These are phyloP conservation scores for Ceratocystis huliohia DNA, from an alignment of 2,329 filamentous ascomycete genomes.

Conservation along the genomic window DNA sequence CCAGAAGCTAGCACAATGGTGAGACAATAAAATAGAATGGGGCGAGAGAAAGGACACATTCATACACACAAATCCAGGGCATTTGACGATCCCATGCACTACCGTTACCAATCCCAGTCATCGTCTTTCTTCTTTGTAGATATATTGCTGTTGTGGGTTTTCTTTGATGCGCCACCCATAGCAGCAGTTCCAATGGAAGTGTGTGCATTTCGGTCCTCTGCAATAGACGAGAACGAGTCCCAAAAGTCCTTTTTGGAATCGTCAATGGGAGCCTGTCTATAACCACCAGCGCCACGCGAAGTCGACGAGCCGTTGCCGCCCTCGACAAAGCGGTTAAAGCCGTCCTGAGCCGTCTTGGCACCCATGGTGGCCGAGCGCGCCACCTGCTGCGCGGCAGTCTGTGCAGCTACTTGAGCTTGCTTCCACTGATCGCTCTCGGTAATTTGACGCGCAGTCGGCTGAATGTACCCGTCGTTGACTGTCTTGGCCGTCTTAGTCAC, in stretches of 20 bases:
- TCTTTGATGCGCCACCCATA: slow-evolving; percentile 29
- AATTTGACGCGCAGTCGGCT: slow-evolving; percentile 70
- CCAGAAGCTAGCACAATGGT: neutral
- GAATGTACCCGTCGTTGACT: slow-evolving; percentile 81
- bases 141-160: slow-evolving; percentile 19
- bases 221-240: slow-evolving; percentile 72
- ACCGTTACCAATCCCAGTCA: slow-evolving; percentile 52
- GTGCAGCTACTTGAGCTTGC: slow-evolving; percentile 35
- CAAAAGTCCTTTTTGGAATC: slow-evolving; percentile 73
- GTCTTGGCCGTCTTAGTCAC: slow-evolving; percentile 84
- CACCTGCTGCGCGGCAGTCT: slow-evolving; percentile 50
- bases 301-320: slow-evolving; percentile 38
- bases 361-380: slow-evolving; percentile 55
- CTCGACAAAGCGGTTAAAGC: slow-evolving; percentile 80
- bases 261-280: slow-evolving; percentile 36
- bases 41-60: neutral
- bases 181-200: slow-evolving; percentile 41
- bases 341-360: slow-evolving; percentile 62
- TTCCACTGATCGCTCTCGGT: slow-evolving; percentile 67
- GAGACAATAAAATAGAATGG: neutral
- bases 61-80: neutral
- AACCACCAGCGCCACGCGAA: slow-evolving; percentile 23
- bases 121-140: slow-evolving; percentile 39
- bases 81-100: too few species aligned
- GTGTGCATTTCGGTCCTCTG: slow-evolving; percentile 39